Evolutionary conservation across 192 early-diverging fungal species (phyloP).

Genomic region (Coemansia asiatica): DNA sequence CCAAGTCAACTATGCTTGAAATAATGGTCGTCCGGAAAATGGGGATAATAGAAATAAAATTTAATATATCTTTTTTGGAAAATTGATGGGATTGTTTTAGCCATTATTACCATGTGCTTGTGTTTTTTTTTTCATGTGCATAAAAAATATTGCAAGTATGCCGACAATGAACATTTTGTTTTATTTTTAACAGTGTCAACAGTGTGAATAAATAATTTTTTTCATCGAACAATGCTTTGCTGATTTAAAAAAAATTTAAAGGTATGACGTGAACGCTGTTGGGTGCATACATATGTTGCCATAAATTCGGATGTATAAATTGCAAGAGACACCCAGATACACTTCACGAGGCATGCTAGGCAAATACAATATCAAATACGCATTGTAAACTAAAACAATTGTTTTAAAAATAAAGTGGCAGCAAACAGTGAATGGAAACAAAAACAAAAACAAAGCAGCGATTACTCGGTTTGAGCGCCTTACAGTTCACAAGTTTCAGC

Average conservation of each 20-base stretch:
- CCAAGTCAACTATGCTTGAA: background rate
- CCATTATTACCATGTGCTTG: background rate
- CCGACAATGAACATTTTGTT: background rate
- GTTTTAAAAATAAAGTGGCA: too few relatives aligned
- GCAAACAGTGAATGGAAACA: too few relatives aligned
- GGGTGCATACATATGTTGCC: background rate
- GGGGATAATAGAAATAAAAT: background rate
- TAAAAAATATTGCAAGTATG: background rate
- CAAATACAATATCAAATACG: too few relatives aligned
- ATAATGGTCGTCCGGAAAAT: background rate
- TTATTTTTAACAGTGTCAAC: background rate
- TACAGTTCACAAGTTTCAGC: background rate
- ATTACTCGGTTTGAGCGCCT: background rate
- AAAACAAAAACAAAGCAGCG: too few relatives aligned
- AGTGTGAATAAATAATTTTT: background rate
- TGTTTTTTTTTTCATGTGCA: background rate
- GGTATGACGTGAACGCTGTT: background rate
- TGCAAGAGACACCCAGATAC: background rate
- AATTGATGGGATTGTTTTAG: background rate
- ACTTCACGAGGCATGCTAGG: too few relatives aligned
- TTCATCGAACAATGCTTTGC: background rate
- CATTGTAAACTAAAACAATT: too few relatives aligned
- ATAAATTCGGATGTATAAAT: background rate
- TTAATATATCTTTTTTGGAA: background rate
- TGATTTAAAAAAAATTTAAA: too few relatives aligned